Evolutionary conservation across 2,329 filamentous ascomycete species (phyloP).

Genomic region (Phyllosticta citriasiana): DNA sequence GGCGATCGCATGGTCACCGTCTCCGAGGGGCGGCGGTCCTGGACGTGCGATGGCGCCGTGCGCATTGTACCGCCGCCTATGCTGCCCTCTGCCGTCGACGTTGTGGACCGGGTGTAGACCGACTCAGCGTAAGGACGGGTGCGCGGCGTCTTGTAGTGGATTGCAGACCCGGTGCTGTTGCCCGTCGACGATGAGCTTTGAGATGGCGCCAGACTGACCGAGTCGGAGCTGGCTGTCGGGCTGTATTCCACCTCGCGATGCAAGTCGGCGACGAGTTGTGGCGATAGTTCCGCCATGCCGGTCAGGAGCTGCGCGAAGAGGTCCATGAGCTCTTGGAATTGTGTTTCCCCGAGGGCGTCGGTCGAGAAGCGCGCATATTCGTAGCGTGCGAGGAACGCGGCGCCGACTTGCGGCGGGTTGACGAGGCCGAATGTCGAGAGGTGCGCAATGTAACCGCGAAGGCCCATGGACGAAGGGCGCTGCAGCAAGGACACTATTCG

Average conservation of each 20-base stretch:
- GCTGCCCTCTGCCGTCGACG: slow-evolving; percentile 4
- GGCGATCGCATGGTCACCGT: neutral
- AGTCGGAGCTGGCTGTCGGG: slow-evolving; percentile 17
- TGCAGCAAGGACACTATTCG: slow-evolving; percentile 63
- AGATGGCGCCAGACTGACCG: slow-evolving; percentile 24
- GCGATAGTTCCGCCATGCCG: slow-evolving; percentile 58
- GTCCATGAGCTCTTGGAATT: slow-evolving; percentile 73
- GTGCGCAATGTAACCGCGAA: slow-evolving; percentile 69
- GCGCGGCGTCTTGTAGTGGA: slow-evolving; percentile 21
- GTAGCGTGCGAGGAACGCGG: slow-evolving; percentile 63
- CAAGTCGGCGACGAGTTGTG: slow-evolving; percentile 40
- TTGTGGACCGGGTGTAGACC: slow-evolving; percentile 9
- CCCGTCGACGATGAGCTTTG: slow-evolving; percentile 14
- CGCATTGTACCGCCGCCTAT: slow-evolving; percentile 4
- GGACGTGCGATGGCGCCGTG: slow-evolving; percentile 2
- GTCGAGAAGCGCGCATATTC: slow-evolving; percentile 78
- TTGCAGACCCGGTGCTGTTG: slow-evolving; percentile 17
- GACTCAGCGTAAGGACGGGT: slow-evolving; percentile 12
- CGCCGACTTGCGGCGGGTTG: slow-evolving; percentile 38
- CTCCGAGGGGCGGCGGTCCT: neutral
- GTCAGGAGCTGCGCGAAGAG: slow-evolving; percentile 73
- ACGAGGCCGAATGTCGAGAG: slow-evolving; percentile 59
- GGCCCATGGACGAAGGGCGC: slow-evolving; percentile 57
- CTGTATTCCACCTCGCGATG: slow-evolving; percentile 16
- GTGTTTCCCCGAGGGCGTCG: slow-evolving; percentile 53